Evolutionary conservation across 345 rosid species (phyloP).

Genomic region (Odontarrhena argentea): DNA sequence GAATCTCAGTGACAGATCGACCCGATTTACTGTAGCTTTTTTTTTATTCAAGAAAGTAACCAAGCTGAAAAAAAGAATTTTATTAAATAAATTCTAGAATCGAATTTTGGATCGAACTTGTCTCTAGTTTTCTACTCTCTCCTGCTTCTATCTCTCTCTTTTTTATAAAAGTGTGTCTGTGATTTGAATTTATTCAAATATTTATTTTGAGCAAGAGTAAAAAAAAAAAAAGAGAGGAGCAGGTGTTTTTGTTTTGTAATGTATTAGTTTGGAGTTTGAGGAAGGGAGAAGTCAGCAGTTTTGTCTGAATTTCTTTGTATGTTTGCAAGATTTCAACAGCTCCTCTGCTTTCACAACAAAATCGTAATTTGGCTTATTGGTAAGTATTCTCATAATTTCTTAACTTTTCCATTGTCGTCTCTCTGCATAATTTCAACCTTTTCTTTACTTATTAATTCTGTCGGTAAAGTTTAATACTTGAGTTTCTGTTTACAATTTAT

Average conservation of each 20-base stretch:
- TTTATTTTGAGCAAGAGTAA: conserved; percentile 8
- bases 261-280: conserved; percentile 18
- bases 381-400: conserved; percentile 24
- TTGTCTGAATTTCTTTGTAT: conserved; percentile 25
- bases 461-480: too few relatives aligned
- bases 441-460: too few relatives aligned
- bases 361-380: neutral
- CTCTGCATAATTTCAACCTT: conserved; percentile 12
- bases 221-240: conserved; percentile 7
- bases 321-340: conserved; percentile 31
- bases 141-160: conserved; percentile 23
- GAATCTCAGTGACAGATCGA: conserved; percentile 36
- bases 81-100: neutral
- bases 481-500: too few relatives aligned
- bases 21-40: conserved; percentile 20
- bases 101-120: conserved; percentile 33
- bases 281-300: conserved; percentile 36
- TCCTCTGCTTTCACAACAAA: conserved; percentile 27
- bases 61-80: neutral
- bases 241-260: conserved; percentile 24
- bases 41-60: conserved; percentile 14
- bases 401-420: conserved; percentile 19
- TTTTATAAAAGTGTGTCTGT: conserved; percentile 8
- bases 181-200: conserved; percentile 41
- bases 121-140: conserved; percentile 3